Evolutionary conservation across 257 asterid genomes (phyloP).

Genomic region (Galeopsis tetrahit): DNA sequence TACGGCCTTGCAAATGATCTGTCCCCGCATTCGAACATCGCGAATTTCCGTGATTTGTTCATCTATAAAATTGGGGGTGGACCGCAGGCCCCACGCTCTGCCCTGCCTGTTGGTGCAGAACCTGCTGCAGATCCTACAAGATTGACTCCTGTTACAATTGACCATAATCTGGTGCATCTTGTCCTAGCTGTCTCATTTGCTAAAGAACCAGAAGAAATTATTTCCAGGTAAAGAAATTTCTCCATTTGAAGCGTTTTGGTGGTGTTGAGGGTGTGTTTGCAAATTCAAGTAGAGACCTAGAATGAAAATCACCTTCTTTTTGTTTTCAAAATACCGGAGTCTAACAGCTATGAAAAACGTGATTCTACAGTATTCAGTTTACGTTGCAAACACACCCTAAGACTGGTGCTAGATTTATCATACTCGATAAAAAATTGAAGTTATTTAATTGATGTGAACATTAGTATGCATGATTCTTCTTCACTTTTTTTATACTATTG

Average conservation of each 20-base stretch:
- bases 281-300: too few species aligned
- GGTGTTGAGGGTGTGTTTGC: background rate
- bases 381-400: too few species aligned
- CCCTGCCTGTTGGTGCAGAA: constrained; percentile 95
- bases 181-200: constrained; percentile 94
- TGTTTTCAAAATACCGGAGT: too few species aligned
- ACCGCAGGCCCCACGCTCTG: constrained; percentile 98
- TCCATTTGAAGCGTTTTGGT: constrained; percentile 15
- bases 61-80: constrained; percentile 92
- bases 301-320: too few species aligned
- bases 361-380: too few species aligned
- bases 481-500: background rate
- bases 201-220: constrained; percentile 79
- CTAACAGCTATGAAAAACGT: too few species aligned
- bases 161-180: constrained; percentile 80
- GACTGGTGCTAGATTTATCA: background rate
- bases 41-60: constrained; percentile 70
- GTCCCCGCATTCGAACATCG: constrained; percentile 89
- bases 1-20: constrained; percentile 92
- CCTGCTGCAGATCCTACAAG: constrained; percentile 90
- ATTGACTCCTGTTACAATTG: constrained; percentile 65
- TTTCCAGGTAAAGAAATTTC: constrained; percentile 69
- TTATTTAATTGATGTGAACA: background rate
- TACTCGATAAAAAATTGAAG: background rate
- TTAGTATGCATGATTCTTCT: background rate